Evolutionary conservation across 495 filamentous ascomycete species (phyloP), one percentile per base, ranked within the genome.

Genomic region (Penicillium daleae): DNA sequence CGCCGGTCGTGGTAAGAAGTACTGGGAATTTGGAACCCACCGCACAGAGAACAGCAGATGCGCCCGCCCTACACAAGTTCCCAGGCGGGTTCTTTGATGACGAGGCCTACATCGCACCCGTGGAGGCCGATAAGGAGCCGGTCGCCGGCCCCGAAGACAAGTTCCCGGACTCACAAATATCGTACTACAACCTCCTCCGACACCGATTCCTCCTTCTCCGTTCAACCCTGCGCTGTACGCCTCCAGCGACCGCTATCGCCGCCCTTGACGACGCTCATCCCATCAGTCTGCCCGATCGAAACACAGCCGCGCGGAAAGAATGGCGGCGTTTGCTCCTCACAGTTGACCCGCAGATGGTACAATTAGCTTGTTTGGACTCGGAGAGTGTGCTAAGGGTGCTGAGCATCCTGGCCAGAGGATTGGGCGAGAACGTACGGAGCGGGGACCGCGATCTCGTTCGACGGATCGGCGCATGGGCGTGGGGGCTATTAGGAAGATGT

Each of bases 361-460:
- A 92, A 67, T 67, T 94, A 19, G 88, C 87, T 0, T 82, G 82
- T 21, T 88, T 94, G 86, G 82, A 89, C 66, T 84, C 84, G 59
- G 78, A 78, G 4, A 81, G 77, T 59, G 83, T 89, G 4, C 67
- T 92, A 19, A 77, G 80, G 21, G 75, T 92, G 7, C 59, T 80
- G 59, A 66, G 66, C 29, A 69, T 79, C 2, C 61, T 82, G 52
- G 76, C 72, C n/a, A 62, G 74, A 7, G 62, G 81, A 24, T 67
- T 79, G 64, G 78, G 80, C 10, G 77, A 82, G 33, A 74, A 69
- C 39, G 67, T 83, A 24, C 73, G 79, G 17, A 68, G 68, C 68
- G 66, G 74, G 49, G 66, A 79, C 66, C 26, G 79, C 71, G 69
- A 79, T 71, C 39, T 80, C 76, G 79, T 81, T 79, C 61, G 82